Conservation (phyloP, 495 filamentous ascomycete genomes). For the Xylaria castorea region DNA sequence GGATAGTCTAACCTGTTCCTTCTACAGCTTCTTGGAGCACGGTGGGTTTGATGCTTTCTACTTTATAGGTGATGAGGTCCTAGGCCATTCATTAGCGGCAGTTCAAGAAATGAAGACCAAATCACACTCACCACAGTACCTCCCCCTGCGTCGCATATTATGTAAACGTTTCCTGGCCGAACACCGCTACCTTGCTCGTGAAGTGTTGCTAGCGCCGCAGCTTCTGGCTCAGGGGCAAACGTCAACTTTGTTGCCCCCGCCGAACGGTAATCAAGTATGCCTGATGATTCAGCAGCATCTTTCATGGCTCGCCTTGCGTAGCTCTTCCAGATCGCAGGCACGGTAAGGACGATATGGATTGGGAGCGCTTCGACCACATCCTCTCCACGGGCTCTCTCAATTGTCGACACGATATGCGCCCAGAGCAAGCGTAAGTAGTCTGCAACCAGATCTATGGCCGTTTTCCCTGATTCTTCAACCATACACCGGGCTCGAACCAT, state of each 20-base stretch:
- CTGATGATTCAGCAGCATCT: constrained; percentile 30
- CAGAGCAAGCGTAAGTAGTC: constrained; percentile 34
- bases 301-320: constrained; percentile 37
- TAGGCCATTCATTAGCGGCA: constrained; percentile 3
- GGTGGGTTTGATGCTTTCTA: constrained; percentile 22
- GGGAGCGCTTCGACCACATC: constrained; percentile 30
- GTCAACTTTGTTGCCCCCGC: constrained; percentile 35
- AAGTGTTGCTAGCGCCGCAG: constrained; percentile 34
- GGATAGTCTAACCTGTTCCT: constrained; percentile 31
- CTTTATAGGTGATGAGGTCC: constrained; percentile 38
- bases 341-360: constrained; percentile 38
- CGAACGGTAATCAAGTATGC: constrained; percentile 28
- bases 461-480: constrained; percentile 16
- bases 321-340: constrained; percentile 42
- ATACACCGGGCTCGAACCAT: constrained; percentile 11
- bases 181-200: constrained; percentile 25
- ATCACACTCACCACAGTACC: constrained; percentile 36
- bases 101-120: neutral
- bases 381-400: constrained; percentile 20
- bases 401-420: constrained; percentile 30
- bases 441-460: constrained; percentile 28
- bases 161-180: constrained; percentile 29
- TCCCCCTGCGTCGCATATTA: constrained; percentile 41
- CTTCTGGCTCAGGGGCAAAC: constrained; percentile 39
- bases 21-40: constrained; percentile 32